Percentiles rank a stretch among this genome's conserved stretches.
Evolutionary conservation across 2,329 filamentous ascomycete genomes (phyloP).

Genomic region (Davidsoniella neocaledoniae): DNA sequence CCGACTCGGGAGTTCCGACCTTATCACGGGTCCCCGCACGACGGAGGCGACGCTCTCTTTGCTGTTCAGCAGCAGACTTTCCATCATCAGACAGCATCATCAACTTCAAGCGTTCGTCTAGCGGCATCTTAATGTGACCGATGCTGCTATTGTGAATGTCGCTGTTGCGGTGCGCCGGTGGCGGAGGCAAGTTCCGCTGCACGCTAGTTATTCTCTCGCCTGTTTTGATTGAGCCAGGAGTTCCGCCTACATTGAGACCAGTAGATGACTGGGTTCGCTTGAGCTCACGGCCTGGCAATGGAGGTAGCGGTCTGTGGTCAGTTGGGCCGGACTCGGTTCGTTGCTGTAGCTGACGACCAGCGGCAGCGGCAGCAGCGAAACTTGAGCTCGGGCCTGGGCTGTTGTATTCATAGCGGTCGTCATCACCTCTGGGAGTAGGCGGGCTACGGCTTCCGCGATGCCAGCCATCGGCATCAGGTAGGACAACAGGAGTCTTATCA

Average conservation of each 20-base stretch:
- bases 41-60: slow-evolving; percentile 52
- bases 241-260: slow-evolving; percentile 16
- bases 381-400: slow-evolving; percentile 46
- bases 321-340: slow-evolving; percentile 61
- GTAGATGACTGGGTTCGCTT: slow-evolving; percentile 9
- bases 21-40: slow-evolving; percentile 38
- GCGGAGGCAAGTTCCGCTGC: slow-evolving; percentile 54
- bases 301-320: slow-evolving; percentile 71
- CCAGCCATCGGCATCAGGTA: slow-evolving; percentile 71
- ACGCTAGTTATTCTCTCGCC: slow-evolving; percentile 53
- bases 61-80: slow-evolving; percentile 45
- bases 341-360: slow-evolving; percentile 36
- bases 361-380: slow-evolving; percentile 23
- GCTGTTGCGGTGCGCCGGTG: slow-evolving; percentile 54
- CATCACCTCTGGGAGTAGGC: slow-evolving; percentile 20
- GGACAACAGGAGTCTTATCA: slow-evolving; percentile 93
- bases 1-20: slow-evolving; percentile 11
- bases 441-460: slow-evolving; percentile 44
- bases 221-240: slow-evolving; percentile 16
- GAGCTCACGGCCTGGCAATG: slow-evolving; percentile 47
- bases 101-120: slow-evolving; percentile 71
- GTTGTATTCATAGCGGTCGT: slow-evolving; percentile 46
- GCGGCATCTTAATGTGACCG: slow-evolving; percentile 57
- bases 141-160: slow-evolving; percentile 53
- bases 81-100: slow-evolving; percentile 71